Evolutionary conservation across 495 filamentous ascomycete species (phyloP), one percentile per base, ranked within the genome.

Genomic region (Neurospora sp.): DNA sequence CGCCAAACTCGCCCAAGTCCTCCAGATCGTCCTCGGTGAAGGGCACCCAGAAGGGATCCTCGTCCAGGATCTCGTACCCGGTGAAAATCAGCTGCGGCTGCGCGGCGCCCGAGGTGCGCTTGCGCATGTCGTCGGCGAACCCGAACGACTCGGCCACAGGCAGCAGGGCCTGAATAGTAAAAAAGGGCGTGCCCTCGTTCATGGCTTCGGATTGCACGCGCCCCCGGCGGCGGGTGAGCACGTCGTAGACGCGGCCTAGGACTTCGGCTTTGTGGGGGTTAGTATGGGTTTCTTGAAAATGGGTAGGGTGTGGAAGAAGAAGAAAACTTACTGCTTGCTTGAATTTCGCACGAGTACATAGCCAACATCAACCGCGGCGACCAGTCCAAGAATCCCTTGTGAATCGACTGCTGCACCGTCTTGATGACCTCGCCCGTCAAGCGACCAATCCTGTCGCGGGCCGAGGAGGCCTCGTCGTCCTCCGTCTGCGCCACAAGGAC

Each of bases 321-420:
- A 31, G 27, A 31, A 31, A 31, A 83, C 89, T 77, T 87, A 95
- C 92, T 93, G 45, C 92, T 93, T 69, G 95, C 93, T 86, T 98
- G 96, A 76, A 99, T 98, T 78, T 98, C 95, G 80, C 93, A 95
- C 71, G 90, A 93, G 83, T 99, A 99, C 93, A 98, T 98, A n/a
- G 96, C 94, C 69, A 98, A 89, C 85, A 98, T 87, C 39, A 99
- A 86, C 2, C 96, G 89, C 1, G 96, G 94, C 71, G 91, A 94
- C 95, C 95, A 99, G 85, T 98, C 96, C 4, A 97, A 83, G 84
- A 98, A 97, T 18, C 90, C 95, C 77, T 92, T 89, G 20, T 89
- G 87, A 74, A 98, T 95, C n/a, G 92, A 89, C 42, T 93, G 89
- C 69, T 93, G 93, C 5, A 94, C 91, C 1, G 92, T 90, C 77